Evolutionary conservation across 2,329 filamentous ascomycete genomes (phyloP).

Genomic region (Penicillium italicum): DNA sequence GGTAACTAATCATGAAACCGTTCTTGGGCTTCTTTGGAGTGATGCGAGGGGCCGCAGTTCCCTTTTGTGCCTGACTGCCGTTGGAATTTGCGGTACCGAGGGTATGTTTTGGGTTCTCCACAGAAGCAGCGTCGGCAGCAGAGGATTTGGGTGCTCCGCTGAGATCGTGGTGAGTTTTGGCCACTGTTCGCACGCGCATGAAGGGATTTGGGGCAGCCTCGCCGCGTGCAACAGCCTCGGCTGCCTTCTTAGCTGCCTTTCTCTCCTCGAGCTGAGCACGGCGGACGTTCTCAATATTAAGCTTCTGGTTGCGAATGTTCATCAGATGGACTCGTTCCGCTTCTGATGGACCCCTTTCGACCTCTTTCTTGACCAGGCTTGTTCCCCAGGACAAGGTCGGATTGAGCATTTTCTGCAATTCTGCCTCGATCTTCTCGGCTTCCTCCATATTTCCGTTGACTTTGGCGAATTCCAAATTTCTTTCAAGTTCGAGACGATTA

Average conservation of each 20-base stretch:
- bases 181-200: slow-evolving; percentile 62
- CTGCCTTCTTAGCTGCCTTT: slow-evolving; percentile 58
- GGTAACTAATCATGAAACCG: slow-evolving; percentile 66
- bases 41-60: slow-evolving; percentile 43
- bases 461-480: slow-evolving; percentile 64
- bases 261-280: slow-evolving; percentile 83
- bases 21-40: slow-evolving; percentile 38
- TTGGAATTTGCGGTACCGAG: slow-evolving; percentile 50
- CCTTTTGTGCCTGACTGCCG: slow-evolving; percentile 48
- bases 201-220: slow-evolving; percentile 55
- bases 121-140: slow-evolving; percentile 18
- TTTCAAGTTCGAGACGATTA: slow-evolving; percentile 64
- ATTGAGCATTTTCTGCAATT: slow-evolving; percentile 45
- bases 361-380: slow-evolving; percentile 57
- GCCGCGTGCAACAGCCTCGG: slow-evolving; percentile 60
- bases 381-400: slow-evolving; percentile 73
- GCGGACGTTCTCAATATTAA: slow-evolving; percentile 85
- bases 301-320: slow-evolving; percentile 77
- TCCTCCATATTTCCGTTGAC: slow-evolving; percentile 60
- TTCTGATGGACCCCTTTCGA: slow-evolving; percentile 55
- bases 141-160: slow-evolving; percentile 35
- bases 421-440: slow-evolving; percentile 47
- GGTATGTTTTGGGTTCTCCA: slow-evolving; percentile 45
- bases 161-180: slow-evolving; percentile 65
- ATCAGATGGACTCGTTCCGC: slow-evolving; percentile 79